Evolutionary conservation across 257 asterid genomes (phyloP).

Genomic region (Solanum bukasovii): DNA sequence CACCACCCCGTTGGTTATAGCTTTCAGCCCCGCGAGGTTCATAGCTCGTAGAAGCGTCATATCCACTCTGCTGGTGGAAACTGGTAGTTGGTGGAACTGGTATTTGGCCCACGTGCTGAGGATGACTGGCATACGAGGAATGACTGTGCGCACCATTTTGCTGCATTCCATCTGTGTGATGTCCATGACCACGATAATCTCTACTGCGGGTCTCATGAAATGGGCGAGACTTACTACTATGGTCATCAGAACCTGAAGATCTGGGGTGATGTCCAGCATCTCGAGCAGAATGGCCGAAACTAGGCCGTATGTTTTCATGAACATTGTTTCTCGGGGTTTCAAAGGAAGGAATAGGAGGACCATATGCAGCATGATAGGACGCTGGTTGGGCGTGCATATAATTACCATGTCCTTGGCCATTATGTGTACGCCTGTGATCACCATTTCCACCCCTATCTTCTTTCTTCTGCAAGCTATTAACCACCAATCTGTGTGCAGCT

Average conservation of each 20-base stretch:
- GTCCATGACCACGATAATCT: conserved; percentile 32
- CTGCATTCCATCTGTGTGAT: conserved; percentile 29
- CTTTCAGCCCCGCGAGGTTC: conserved; percentile 27
- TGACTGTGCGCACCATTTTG: conserved; percentile 32
- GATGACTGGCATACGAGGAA: conserved; percentile 18
- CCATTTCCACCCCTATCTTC: conserved; percentile 13
- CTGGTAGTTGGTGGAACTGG: conserved; percentile 21
- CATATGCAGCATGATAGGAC: conserved; percentile 21
- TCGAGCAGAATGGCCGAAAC: conserved; percentile 28
- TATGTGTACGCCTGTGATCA: conserved; percentile 19
- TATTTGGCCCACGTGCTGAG: conserved; percentile 18
- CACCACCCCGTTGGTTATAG: conserved; percentile 13
- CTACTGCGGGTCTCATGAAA: conserved; percentile 18
- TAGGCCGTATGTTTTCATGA: conserved; percentile 12
- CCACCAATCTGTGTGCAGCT: conserved; percentile 84
- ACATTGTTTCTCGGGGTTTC: conserved; percentile 14
- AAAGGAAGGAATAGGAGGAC: conserved; percentile 8
- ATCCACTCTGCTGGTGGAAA: conserved; percentile 29
- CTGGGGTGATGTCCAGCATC: neutral
- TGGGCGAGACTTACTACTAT: conserved; percentile 28
- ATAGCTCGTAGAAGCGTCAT: conserved; percentile 17
- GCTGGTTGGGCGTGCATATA: conserved; percentile 9
- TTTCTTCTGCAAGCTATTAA: conserved; percentile 45
- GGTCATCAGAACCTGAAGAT: conserved; percentile 11
- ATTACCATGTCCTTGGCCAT: neutral